Base-by-base conservation (phyloP, 768 basidiomycete genomes). In the Lepiota brunneoincarnata region DNA sequence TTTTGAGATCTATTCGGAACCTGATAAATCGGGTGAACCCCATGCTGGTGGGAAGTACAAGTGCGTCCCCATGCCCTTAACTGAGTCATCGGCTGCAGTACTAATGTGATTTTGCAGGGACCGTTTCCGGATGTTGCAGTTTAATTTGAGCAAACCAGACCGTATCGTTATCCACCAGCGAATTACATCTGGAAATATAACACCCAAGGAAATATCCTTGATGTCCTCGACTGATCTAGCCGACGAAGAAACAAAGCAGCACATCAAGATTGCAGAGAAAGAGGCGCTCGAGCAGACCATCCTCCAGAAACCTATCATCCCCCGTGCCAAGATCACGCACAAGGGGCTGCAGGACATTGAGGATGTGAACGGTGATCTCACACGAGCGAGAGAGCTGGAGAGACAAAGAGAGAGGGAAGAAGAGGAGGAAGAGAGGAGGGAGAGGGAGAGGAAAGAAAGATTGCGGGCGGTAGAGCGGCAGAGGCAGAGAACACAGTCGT, bases 301-400 rank as follows among this genome's bases (percentile, higher is more conserved):
- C 60, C 72, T 94, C 56, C 80, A 83, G 64, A 89, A 87, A 69
- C 75, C 81, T 7, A 72, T 75, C 7, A 77, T 81, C 20, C 89
- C 92, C 50, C 76, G 78, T 61, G 79, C 80, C 31, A 95, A 94
- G 69, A 88, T 93, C 57, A 96, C 93, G 23, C 93, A 94, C 75
- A 96, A 96, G 71, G 93, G 93, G 49, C 71, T 94, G 58, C 87
- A 94, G 75, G 87, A 92, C 63, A 92, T 96, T 63, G 93, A 96
- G 67, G 86, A 85, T 67, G 70, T 86, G 51, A 81, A 82, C 60
- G 86, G 83, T 12, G 69, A 69, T 41, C 58, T 63, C 26, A 61
- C 68, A 54, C 69, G 64, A 43, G 47, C 59, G 46, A 72, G 71
- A 58, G 81, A 83, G 59, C 69, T 74, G 61, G 88, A 89, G 61